Conservation (phyloP, 2,329 filamentous ascomycete genomes). For the Leptographium galeiforme region DNA sequence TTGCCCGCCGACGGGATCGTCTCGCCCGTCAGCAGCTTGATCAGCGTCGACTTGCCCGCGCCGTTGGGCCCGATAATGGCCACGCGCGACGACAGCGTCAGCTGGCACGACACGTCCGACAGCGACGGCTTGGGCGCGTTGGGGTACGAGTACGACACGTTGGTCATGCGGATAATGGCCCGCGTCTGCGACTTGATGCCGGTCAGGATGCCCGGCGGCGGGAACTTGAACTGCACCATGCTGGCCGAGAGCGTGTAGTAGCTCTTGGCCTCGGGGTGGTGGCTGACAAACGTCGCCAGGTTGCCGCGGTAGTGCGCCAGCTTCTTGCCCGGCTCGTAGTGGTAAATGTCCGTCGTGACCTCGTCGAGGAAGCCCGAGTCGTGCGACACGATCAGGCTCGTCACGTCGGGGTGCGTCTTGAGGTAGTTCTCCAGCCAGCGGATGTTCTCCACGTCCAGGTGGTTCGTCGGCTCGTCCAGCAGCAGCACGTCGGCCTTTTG, state of each 20-base stretch:
- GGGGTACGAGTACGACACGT: conserved; percentile 91
- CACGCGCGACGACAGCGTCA: conserved; percentile 80
- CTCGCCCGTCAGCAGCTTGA: conserved; percentile 93
- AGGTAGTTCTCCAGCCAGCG: conserved; percentile 93
- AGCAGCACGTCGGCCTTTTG: conserved; percentile 92
- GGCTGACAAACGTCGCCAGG: conserved; percentile 68
- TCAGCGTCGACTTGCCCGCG: conserved; percentile 94
- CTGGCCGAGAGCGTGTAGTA: conserved; percentile 93
- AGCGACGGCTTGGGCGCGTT: conserved; percentile 78
- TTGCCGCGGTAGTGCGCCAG: conserved; percentile 76
- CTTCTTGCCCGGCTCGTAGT: conserved; percentile 95
- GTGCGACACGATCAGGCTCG: conserved; percentile 94
- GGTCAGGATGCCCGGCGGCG: conserved; percentile 80
- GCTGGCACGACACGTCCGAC: conserved; percentile 70
- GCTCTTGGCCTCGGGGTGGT: conserved; percentile 87
- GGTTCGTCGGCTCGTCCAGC: conserved; percentile 97
- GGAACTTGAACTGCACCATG: conserved; percentile 94
- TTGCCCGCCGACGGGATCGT: conserved; percentile 68
- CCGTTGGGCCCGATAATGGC: conserved; percentile 96
- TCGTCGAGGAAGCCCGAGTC: conserved; percentile 95
- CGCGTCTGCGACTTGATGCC: conserved; percentile 93
- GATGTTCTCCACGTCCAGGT: conserved; percentile 91
- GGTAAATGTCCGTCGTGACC: conserved; percentile 97
- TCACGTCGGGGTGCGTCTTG: conserved; percentile 91
- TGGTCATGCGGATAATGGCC: conserved; percentile 88